Evolutionary conservation across 768 basidiomycete species (phyloP).

Genomic region (Russula sp.): DNA sequence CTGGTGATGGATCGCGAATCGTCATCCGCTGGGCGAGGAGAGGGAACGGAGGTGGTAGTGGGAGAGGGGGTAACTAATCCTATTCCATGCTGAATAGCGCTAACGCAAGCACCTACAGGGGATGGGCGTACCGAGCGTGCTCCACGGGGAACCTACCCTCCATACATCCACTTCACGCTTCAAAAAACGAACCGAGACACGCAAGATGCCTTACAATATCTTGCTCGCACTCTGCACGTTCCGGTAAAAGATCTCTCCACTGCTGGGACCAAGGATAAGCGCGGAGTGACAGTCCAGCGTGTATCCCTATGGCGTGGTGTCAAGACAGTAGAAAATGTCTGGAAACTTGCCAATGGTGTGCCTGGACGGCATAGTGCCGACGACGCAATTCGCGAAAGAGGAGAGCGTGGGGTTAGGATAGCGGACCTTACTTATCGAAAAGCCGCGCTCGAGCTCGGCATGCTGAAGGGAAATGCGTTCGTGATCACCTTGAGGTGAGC

Average conservation of each 20-base stretch:
- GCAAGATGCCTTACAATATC: slow-evolving; percentile 80
- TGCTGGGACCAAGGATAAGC: slow-evolving; percentile 97
- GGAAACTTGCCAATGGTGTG: slow-evolving; percentile 71
- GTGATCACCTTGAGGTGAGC: slow-evolving; percentile 85
- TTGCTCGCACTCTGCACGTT: slow-evolving; percentile 72
- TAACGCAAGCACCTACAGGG: slow-evolving; percentile 1
- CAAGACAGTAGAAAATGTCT: slow-evolving; percentile 76
- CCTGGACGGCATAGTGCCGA: slow-evolving; percentile 46
- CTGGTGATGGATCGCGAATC: slow-evolving; percentile 68
- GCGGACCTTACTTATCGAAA: slow-evolving; percentile 84
- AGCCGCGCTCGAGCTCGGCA: slow-evolving; percentile 79
- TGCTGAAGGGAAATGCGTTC: slow-evolving; percentile 95
- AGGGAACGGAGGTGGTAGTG: slow-evolving; percentile 42
- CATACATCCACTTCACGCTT: slow-evolving; percentile 92
- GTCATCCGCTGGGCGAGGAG: slow-evolving; percentile 68
- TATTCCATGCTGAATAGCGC: not conserved
- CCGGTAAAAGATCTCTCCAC: slow-evolving; percentile 76
- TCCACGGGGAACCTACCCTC: slow-evolving; percentile 62
- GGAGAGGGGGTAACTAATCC: slow-evolving; percentile 32
- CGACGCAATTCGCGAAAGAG: slow-evolving; percentile 61
- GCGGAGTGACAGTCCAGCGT: slow-evolving; percentile 91
- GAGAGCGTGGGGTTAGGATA: slow-evolving; percentile 84
- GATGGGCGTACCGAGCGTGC: slow-evolving; percentile 35
- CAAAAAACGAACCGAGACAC: slow-evolving; percentile 98
- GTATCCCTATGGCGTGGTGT: slow-evolving; percentile 73